These are phyloP conservation scores for Diaporthe australafricana DNA, from an alignment of 2,329 filamentous ascomycete species.

Conservation along the genomic window DNA sequence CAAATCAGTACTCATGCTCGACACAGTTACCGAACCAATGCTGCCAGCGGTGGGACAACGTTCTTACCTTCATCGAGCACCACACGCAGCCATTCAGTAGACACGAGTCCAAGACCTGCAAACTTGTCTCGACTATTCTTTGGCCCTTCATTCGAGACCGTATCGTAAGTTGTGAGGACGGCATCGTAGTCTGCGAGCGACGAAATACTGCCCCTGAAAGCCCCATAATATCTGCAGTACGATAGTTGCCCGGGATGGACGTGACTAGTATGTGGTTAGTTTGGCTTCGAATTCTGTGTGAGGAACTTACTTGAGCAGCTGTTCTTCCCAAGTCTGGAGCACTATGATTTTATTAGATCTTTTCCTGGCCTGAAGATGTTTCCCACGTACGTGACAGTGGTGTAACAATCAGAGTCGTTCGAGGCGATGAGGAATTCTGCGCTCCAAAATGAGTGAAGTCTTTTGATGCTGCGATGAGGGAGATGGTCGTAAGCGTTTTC, in stretches of 20 bases:
- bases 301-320: not conserved
- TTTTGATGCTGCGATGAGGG: not conserved
- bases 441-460: not conserved
- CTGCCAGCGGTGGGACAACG: not conserved
- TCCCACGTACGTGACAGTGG: not conserved
- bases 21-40: too few species aligned
- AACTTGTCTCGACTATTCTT: not conserved
- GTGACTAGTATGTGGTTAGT: not conserved
- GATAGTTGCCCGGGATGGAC: not conserved
- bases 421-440: not conserved
- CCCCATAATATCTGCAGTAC: not conserved
- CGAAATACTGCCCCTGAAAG: not conserved
- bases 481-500: not conserved
- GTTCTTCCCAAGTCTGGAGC: not conserved
- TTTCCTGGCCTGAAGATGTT: not conserved
- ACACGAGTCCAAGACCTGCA: not conserved
- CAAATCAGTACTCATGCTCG: not conserved
- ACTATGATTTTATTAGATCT: not conserved
- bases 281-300: not conserved
- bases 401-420: not conserved
- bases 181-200: not conserved
- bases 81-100: not conserved
- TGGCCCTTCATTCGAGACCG: not conserved
- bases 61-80: slow-evolving; percentile 1
- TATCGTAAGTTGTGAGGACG: slow-evolving; percentile 1